Evolutionary conservation across 352 stramenopile genomes (phyloP).

Genomic region (Plasmopara muralis): DNA sequence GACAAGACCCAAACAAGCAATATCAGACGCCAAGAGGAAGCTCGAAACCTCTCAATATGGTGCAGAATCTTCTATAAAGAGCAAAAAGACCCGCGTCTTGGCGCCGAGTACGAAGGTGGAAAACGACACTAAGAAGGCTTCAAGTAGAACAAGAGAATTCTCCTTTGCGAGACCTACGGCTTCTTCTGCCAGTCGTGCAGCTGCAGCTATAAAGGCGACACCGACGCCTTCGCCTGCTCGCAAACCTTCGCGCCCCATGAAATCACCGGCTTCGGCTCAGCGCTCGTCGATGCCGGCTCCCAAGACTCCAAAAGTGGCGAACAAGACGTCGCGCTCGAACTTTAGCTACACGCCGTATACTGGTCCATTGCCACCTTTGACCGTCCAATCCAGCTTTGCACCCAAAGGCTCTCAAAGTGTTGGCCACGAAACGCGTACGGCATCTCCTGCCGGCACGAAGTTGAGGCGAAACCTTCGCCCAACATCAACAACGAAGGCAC

Average conservation of each 20-base stretch:
- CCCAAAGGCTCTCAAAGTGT: slow-evolving; percentile 31
- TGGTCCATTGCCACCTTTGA: slow-evolving; percentile 48
- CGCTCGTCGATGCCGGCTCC: slow-evolving; percentile 9
- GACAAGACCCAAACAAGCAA: slow-evolving; percentile 4
- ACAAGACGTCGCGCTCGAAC: slow-evolving; percentile 18
- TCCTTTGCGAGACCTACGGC: slow-evolving; percentile 28
- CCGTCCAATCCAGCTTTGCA: slow-evolving; percentile 57
- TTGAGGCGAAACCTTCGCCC: slow-evolving; percentile 16
- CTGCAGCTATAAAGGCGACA: slow-evolving; percentile 15
- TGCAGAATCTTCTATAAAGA: slow-evolving; percentile 12
- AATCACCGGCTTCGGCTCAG: slow-evolving; percentile 9
- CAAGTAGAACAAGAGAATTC: slow-evolving; percentile 18
- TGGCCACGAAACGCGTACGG: slow-evolving; percentile 8
- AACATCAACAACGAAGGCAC: background rate
- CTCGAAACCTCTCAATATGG: slow-evolving; percentile 13
- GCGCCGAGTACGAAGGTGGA: slow-evolving; percentile 6
- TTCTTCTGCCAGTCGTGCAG: slow-evolving; percentile 22
- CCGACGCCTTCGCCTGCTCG: slow-evolving; percentile 1
- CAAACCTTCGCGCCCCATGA: slow-evolving; percentile 7
- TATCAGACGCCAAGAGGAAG: slow-evolving; percentile 12
- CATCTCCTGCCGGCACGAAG: slow-evolving; percentile 9
- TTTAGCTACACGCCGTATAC: slow-evolving; percentile 61
- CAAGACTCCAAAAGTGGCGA: slow-evolving; percentile 7
- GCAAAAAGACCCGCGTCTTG: slow-evolving; percentile 17
- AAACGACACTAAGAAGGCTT: slow-evolving; percentile 3